These are phyloP conservation scores for Brasilioporus rufonigricans DNA, from an alignment of 768 basidiomycete species.

Conservation along the genomic window DNA sequence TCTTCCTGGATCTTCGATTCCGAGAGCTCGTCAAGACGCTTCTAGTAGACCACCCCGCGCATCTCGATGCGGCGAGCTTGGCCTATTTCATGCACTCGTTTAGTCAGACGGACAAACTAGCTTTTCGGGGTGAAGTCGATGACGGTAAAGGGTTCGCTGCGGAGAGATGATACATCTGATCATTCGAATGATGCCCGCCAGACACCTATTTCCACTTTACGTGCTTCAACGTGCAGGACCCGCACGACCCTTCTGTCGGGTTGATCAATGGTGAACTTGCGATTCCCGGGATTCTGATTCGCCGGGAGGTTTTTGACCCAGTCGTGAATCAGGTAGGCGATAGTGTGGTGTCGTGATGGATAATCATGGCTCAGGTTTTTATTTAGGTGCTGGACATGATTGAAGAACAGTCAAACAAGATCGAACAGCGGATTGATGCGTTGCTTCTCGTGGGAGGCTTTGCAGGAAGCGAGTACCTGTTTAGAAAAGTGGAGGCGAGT, in stretches of 20 bases:
- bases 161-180: neutral
- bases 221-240: conserved; percentile 85
- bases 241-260: conserved; percentile 76
- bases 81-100: conserved; percentile 90
- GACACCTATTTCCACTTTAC: conserved; percentile 86
- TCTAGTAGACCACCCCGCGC: conserved; percentile 79
- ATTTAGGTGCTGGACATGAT: conserved; percentile 72
- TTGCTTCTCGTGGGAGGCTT: conserved; percentile 90
- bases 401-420: conserved; percentile 67
- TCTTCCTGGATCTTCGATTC: conserved; percentile 87
- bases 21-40: conserved; percentile 76
- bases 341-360: conserved; percentile 4
- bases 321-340: conserved; percentile 68
- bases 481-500: conserved; percentile 71
- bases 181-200: conserved; percentile 28
- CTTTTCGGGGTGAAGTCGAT: conserved; percentile 68
- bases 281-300: conserved; percentile 76
- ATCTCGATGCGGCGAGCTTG: conserved; percentile 76
- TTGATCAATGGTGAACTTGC: conserved; percentile 80
- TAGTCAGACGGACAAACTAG: conserved; percentile 84
- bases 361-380: conserved; percentile 6
- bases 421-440: conserved; percentile 75
- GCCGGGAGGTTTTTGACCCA: conserved; percentile 85
- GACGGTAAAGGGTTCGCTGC: conserved; percentile 51
- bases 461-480: conserved; percentile 82